These are phyloP conservation scores for Truncatella angustata DNA, from an alignment of 2,329 filamentous ascomycete genomes.

Conservation along the genomic window DNA sequence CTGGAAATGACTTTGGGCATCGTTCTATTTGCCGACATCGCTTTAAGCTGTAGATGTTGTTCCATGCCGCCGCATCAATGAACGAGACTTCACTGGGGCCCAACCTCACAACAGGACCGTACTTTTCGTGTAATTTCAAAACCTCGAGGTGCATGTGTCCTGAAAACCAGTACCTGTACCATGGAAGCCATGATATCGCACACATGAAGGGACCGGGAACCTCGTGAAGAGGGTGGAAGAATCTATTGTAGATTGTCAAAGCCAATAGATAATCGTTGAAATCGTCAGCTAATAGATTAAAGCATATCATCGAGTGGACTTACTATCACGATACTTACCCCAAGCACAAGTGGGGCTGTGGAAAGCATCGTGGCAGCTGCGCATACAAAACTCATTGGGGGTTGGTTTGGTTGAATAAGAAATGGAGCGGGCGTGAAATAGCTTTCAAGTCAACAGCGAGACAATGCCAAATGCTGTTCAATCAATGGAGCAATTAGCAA, in stretches of 20 bases:
- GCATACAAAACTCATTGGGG: no score
- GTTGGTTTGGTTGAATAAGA: no score
- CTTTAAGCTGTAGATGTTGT: slow-evolving; percentile 9
- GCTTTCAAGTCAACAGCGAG: no score
- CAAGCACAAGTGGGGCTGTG: no score
- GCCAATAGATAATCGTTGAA: slow-evolving; percentile 1
- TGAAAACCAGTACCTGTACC: slow-evolving; percentile 1
- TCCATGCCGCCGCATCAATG: slow-evolving; percentile 8
- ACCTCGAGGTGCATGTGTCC: slow-evolving; percentile 5
- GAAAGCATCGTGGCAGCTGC: no score
- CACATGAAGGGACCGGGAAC: background rate
- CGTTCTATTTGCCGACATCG: background rate
- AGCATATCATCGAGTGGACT: no score
- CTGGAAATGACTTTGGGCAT: slow-evolving; percentile 1
- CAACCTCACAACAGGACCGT: slow-evolving; percentile 5
- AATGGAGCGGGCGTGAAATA: no score
- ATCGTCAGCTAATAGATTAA: no score
- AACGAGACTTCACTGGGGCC: slow-evolving; percentile 5
- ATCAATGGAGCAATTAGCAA: no score
- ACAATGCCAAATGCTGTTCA: no score
- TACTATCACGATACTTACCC: no score
- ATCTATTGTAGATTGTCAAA: slow-evolving; percentile 2
- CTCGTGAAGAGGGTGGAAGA: background rate
- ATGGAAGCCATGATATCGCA: slow-evolving; percentile 5
- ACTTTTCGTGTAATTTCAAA: background rate